Percentiles rank a stretch among this genome's conserved stretches.
phyloP scores from a whole-genome alignment of 2,329 filamentous ascomycete species.

The Diaporthe longicolla region DNA sequence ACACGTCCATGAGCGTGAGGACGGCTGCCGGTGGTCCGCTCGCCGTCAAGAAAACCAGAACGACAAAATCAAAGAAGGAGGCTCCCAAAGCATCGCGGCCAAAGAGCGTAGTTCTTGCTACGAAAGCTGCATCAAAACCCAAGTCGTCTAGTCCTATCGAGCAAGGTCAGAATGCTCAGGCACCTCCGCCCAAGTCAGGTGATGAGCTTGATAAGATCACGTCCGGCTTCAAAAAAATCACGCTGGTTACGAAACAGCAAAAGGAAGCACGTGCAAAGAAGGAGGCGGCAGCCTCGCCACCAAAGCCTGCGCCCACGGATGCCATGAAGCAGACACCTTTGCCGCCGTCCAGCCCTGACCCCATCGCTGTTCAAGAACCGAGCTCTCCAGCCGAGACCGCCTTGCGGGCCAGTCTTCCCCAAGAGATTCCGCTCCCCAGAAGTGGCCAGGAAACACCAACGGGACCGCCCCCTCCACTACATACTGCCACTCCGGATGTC shows the following conservation, averaged over 20 bases:
- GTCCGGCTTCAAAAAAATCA: slow-evolving; percentile 73
- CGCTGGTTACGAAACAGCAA: slow-evolving; percentile 71
- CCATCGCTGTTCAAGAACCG: background rate
- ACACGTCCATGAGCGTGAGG: slow-evolving; percentile 59
- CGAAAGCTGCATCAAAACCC: slow-evolving; percentile 35
- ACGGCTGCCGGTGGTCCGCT: slow-evolving; percentile 55
- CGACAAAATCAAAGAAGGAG: slow-evolving; percentile 62
- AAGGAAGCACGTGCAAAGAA: slow-evolving; percentile 64
- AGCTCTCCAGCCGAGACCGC: slow-evolving; percentile 38
- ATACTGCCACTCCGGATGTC: slow-evolving; percentile 52
- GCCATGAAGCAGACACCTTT: background rate
- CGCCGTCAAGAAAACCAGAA: slow-evolving; percentile 72
- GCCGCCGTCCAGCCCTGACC: slow-evolving; percentile 41
- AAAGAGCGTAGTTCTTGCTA: slow-evolving; percentile 33
- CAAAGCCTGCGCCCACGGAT: slow-evolving; percentile 30
- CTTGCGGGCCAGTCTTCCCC: slow-evolving; percentile 24
- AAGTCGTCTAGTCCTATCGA: slow-evolving; percentile 37
- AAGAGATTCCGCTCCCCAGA: slow-evolving; percentile 10
- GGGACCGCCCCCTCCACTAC: slow-evolving; percentile 18
- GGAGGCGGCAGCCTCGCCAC: slow-evolving; percentile 17
- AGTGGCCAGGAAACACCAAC: slow-evolving; percentile 16
- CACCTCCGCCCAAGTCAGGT: slow-evolving; percentile 42
- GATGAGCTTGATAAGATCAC: slow-evolving; percentile 69
- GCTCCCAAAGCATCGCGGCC: slow-evolving; percentile 43
- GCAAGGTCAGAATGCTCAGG: background rate